A percentile compares a stretch with the other conserved stretches of the same genome.
Evolutionary conservation across 768 basidiomycete species (phyloP).

Genomic region (Calocera cornea): DNA sequence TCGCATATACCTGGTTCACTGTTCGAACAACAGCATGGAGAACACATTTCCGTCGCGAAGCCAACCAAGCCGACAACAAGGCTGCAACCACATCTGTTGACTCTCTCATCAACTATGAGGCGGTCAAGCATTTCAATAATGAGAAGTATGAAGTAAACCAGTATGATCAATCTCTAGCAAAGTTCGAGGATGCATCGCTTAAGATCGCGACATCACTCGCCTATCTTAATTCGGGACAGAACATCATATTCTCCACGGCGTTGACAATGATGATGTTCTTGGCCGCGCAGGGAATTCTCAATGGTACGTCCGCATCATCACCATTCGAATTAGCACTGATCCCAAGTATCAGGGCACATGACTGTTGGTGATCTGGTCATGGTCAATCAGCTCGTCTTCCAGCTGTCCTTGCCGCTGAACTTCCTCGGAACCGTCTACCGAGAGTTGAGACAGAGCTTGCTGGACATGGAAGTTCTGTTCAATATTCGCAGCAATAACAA

Average conservation of each 20-base stretch:
- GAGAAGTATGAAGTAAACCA: conserved; percentile 80
- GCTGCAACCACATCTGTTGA: conserved; percentile 90
- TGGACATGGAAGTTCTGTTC: conserved; percentile 95
- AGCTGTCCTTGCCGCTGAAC: conserved; percentile 88
- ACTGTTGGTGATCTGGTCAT: conserved; percentile 97
- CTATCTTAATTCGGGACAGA: conserved; percentile 90
- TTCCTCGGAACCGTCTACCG: conserved; percentile 96
- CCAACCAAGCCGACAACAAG: conserved; percentile 92
- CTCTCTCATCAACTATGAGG: conserved; percentile 94
- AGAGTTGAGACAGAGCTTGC: conserved; percentile 84
- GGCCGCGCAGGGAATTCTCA: conserved; percentile 85
- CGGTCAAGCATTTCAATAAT: conserved; percentile 99
- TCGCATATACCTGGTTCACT: conserved; percentile 92
- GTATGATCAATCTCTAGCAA: conserved; percentile 76
- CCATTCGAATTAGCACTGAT: neutral
- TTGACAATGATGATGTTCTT: conserved; percentile 92
- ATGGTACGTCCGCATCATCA: conserved; percentile 39
- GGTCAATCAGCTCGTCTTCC: conserved; percentile 98
- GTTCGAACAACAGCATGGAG: conserved; percentile 93
- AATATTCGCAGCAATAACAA: conserved; percentile 73
- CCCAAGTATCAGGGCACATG: conserved; percentile 64
- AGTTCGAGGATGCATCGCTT: conserved; percentile 83
- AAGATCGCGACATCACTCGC: conserved; percentile 93
- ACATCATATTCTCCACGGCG: conserved; percentile 88
- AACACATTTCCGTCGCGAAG: conserved; percentile 84